Conservation (phyloP, 2,329 filamentous ascomycete species). For the Trichoderma atrobrunneum region DNA sequence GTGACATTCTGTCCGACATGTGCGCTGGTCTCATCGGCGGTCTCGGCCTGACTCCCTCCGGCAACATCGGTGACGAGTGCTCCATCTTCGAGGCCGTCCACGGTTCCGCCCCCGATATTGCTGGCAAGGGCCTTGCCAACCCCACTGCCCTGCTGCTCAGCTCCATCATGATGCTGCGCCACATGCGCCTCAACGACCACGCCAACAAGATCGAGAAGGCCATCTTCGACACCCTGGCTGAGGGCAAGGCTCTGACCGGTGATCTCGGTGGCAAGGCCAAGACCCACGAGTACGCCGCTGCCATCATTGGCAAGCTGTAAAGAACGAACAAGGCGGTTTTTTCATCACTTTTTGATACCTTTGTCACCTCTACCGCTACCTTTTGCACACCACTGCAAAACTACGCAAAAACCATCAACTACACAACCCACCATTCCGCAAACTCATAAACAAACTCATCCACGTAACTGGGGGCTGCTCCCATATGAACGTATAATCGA, state of each 20-base stretch:
- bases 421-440: not conserved
- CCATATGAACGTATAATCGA: not conserved
- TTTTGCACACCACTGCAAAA: not conserved
- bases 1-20: constrained; percentile 99
- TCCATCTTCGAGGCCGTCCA: constrained; percentile 99
- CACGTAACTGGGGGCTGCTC: not conserved
- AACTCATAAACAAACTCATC: not conserved
- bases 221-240: constrained; percentile 89
- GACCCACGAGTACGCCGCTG: constrained; percentile 88
- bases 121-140: constrained; percentile 93
- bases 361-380: not conserved
- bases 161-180: constrained; percentile 99
- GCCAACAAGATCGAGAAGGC: constrained; percentile 88
- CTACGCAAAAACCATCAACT: not conserved
- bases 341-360: constrained; percentile 5
- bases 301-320: constrained; percentile 75
- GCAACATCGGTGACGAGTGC: constrained; percentile 98
- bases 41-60: constrained; percentile 92
- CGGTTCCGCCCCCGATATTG: constrained; percentile 94
- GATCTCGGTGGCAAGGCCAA: constrained; percentile 95
- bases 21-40: constrained; percentile 98
- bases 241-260: constrained; percentile 94
- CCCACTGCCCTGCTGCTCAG: constrained; percentile 91
- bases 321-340: constrained; percentile 2
- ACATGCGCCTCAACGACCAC: constrained; percentile 88